Evolutionary conservation across 2,329 filamentous ascomycete genomes (phyloP), one percentile per base, ranked within the genome.

Genomic region (Teratosphaeria zuluensis): DNA sequence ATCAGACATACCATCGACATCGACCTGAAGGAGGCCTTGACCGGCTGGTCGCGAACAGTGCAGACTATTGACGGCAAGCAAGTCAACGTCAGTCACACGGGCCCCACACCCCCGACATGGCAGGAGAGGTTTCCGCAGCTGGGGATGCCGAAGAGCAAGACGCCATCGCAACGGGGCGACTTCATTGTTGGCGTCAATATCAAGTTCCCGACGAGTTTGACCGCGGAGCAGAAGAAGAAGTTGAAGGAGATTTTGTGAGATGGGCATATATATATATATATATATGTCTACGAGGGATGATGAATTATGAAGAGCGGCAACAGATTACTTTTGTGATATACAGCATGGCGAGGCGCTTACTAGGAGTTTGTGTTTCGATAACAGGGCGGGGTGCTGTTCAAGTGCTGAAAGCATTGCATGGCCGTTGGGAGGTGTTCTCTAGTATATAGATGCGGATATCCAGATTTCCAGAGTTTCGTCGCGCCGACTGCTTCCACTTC

Each of bases 81-180:
- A 68, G 78, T 99, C 65, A 84, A 80, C 56, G 82, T 97, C 46
- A 84, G 89, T 52, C 92, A 91, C 73, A 77, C 80, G 4, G 92
- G 92, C 0, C 92, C 92, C 1, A 97, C 92, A 6, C 87, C 88
- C 59, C 92, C 92, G 0, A 90, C 88, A 12, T 89, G 85, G 72
- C 85, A 85, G 66, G 92, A 96, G 65, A 79, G 80, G 33, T 99
- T 89, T 71, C 94, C 94, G 0, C 82, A 84, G 4, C 80, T 89
- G n/a, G 94, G 94, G 60, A 97, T 99, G 94, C 91, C 92, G 42
- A 85, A 94, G 69, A 90, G 89, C 61, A 97, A 96, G 81, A 92
- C 91, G 72, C 90, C 89, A 0, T 84, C 78, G 60, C 83, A 91
- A 67, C 83, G 92, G 58, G 94, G 94, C 28, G 90, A 96, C 70